These are phyloP conservation scores for Phytomonas serpens DNA, from an alignment of 208 protist genomes.

Conservation along the genomic window DNA sequence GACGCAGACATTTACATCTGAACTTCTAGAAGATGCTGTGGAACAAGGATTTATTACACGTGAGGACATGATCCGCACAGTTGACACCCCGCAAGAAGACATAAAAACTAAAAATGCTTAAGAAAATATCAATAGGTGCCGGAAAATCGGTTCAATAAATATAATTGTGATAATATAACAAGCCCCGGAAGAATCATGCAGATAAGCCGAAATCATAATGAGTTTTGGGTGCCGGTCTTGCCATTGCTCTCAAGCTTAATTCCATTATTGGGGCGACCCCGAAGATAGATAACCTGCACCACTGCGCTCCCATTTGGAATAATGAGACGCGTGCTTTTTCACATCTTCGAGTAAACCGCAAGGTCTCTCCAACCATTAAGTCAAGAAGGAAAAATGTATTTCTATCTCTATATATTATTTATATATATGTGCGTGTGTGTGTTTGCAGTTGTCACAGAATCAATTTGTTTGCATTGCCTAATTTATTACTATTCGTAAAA, in stretches of 20 bases:
- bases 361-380: neutral
- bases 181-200: neutral
- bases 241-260: neutral
- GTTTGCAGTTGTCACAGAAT: neutral
- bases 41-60: slow-evolving; percentile 28
- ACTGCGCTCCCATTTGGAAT: neutral
- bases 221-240: neutral
- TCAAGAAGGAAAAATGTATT: neutral
- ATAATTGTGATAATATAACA: neutral
- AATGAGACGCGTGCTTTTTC: neutral
- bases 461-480: neutral
- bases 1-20: slow-evolving; percentile 29
- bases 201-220: neutral
- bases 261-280: neutral
- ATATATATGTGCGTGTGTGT: neutral
- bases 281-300: neutral
- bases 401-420: neutral
- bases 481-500: neutral
- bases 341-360: neutral
- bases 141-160: neutral
- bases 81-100: neutral
- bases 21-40: slow-evolving; percentile 26
- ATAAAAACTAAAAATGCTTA: neutral
- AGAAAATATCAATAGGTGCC: neutral
- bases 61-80: slow-evolving; percentile 8